Evolutionary conservation across 2,329 filamentous ascomycete species (phyloP).

Genomic region (Aspergillus terreus): DNA sequence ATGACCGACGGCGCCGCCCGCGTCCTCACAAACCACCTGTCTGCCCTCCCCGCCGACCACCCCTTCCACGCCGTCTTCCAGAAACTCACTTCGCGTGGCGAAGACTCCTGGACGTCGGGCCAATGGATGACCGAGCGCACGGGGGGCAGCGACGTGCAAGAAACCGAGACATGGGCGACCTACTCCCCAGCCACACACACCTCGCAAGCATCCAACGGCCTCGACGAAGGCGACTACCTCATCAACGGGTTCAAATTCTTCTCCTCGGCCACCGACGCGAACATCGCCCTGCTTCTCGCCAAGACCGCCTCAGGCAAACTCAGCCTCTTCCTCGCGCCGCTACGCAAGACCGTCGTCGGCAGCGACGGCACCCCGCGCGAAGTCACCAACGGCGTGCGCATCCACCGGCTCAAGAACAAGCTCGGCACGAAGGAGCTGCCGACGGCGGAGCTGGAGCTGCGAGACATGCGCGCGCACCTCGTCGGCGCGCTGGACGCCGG

Average conservation of each 20-base stretch:
- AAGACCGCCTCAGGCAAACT: constrained; percentile 53
- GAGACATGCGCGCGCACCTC: constrained; percentile 61
- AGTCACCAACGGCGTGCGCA: constrained; percentile 60
- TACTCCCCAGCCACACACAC: constrained; percentile 18
- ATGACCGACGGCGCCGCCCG: constrained; percentile 51
- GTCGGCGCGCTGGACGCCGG: constrained; percentile 65
- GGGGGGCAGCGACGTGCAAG: constrained; percentile 66
- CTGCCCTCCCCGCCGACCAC: constrained; percentile 2
- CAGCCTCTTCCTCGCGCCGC: constrained; percentile 63
- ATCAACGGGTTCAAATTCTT: constrained; percentile 72
- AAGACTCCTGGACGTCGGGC: constrained; percentile 61
- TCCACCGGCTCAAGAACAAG: constrained; percentile 69
- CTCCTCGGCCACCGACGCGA: constrained; percentile 62
- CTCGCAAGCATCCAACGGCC: background rate
- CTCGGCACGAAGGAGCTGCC: constrained; percentile 67
- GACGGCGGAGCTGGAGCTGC: constrained; percentile 67
- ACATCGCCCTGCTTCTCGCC: constrained; percentile 63
- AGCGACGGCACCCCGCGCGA: constrained; percentile 23
- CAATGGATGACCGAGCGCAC: constrained; percentile 75
- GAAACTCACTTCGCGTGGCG: constrained; percentile 20
- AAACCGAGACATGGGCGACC: constrained; percentile 61
- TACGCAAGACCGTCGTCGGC: constrained; percentile 27
- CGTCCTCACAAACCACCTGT: constrained; percentile 23
- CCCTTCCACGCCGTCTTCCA: constrained; percentile 9
- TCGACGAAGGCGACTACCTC: constrained; percentile 27